phyloP scores from a whole-genome alignment of 352 stramenopile species.

The Elongisporangium undulatum region DNA sequence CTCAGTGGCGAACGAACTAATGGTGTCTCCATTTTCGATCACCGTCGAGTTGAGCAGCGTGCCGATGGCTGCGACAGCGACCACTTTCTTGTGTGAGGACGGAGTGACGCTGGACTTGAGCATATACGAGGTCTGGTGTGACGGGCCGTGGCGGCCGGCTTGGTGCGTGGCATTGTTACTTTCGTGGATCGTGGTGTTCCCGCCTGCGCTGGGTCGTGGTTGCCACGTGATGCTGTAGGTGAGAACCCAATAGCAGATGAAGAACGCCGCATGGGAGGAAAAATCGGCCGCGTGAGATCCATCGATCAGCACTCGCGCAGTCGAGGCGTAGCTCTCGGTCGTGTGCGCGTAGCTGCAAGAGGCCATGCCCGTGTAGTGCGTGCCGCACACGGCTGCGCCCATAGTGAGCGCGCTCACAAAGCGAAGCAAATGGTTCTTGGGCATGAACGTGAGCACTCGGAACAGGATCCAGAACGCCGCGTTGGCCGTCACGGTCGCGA shows the following conservation, averaged over 20 bases:
- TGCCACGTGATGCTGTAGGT: conserved; percentile 14
- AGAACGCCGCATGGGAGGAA: conserved; percentile 36
- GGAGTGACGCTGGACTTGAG: no score
- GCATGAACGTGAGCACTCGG: conserved; percentile 54
- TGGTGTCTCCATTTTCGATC: no score
- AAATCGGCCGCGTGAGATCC: conserved; percentile 20
- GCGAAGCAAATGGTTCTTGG: conserved; percentile 35
- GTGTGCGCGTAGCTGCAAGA: conserved; percentile 28
- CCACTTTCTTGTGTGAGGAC: no score
- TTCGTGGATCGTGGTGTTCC: no score
- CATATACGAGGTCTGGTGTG: no score
- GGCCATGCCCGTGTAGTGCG: conserved; percentile 48
- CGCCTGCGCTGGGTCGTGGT: no score
- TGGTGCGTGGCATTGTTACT: no score
- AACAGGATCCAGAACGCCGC: conserved; percentile 70
- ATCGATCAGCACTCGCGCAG: conserved; percentile 27
- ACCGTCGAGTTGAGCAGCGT: no score
- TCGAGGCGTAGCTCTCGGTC: conserved; percentile 22
- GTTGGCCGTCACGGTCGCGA: conserved; percentile 51
- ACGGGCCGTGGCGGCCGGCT: no score
- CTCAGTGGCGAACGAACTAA: no score
- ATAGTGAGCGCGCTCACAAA: conserved; percentile 53
- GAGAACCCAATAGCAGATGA: conserved; percentile 55
- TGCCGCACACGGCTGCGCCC: conserved; percentile 53
- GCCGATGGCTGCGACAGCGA: no score